phyloP scores from a whole-genome alignment of 345 rosid species.

The Aegle marmelos region DNA sequence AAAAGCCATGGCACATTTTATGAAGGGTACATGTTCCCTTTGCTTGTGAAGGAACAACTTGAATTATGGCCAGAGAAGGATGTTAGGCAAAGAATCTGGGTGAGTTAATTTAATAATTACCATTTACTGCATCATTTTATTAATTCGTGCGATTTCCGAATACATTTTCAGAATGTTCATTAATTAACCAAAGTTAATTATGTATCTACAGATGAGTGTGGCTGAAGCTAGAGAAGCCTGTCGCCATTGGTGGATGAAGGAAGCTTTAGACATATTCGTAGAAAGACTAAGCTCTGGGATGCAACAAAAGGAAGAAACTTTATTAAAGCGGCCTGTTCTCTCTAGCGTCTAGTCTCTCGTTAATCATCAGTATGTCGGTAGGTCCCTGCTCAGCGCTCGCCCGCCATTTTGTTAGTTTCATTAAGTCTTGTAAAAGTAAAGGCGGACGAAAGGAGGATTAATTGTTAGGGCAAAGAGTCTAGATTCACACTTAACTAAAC shows the following conservation, averaged over 20 bases:
- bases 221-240: conserved; percentile 76
- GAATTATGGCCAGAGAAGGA: conserved; percentile 81
- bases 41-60: conserved; percentile 69
- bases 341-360: not conserved
- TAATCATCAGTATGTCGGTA: not conserved
- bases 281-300: conserved; percentile 31
- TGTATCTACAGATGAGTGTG: conserved; percentile 45
- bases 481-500: not conserved
- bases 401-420: not conserved
- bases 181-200: too few species aligned
- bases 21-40: conserved; percentile 93
- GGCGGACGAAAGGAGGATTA: not conserved
- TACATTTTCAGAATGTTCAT: too few species aligned
- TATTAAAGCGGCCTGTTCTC: not conserved
- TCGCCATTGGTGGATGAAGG: conserved; percentile 94
- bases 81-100: conserved; percentile 70
- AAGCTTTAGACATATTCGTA: conserved; percentile 68
- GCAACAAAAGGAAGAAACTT: conserved; percentile 21
- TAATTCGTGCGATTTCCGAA: too few species aligned
- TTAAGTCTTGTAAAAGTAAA: not conserved
- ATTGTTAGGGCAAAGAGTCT: not conserved
- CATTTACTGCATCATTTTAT: not conserved
- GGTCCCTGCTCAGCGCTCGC: not conserved
- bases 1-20: conserved; percentile 68
- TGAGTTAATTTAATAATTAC: conserved; percentile 13